Evolutionary conservation across 306 rosid species (phyloP), one percentile per base, ranked within the genome.

Genomic region (Ammopiptanthus mongolicus): DNA sequence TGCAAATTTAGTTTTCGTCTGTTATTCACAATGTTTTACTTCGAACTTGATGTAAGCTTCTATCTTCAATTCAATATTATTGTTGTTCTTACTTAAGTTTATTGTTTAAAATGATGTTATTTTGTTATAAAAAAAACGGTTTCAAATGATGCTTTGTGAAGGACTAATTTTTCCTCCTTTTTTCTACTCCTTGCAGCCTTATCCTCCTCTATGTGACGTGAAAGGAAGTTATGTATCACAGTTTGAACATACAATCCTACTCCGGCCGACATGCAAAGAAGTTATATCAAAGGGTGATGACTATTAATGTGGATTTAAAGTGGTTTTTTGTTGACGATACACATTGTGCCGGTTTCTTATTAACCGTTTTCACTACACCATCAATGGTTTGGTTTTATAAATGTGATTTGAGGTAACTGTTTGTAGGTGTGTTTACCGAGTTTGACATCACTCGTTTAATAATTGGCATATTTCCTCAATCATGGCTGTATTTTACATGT

Each of bases 201-300:
- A 79, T 84, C 97, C 96, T 71, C 97, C 98, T 47, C 83, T 91
- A 0, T 95, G 98, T 61, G 97, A 95, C 44, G 81, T 89, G 18
- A 91, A 88, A 78, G 98, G 98, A 63, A 90, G 97, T 85, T 88
- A 91, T 81, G 96, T 95, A 31, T 95, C 98, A 59, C 98, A 95
- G 76, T 88, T 88, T 75, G 98, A 95, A 80, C 98, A 95, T 75
- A 91, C 98, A 63, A 91, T 94, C 81, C 73, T 91, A 53, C 97
- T 91, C 23, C 90, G 97, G 56, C 97, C 97, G 46, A 91, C 98
- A 65, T 94, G 97, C 92, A 95, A 95, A 86, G 98, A 95, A 85
- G 97, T 95, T 79, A 87, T 95, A 56, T 95, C 98, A n/a, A 87
- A 85, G 90, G 97, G 97, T 5, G 97, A 91, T 60, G 97, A 94